Evolutionary conservation across 805 yeast genomes (phyloP).

Genomic region (Metschnikowia arizonensis): DNA sequence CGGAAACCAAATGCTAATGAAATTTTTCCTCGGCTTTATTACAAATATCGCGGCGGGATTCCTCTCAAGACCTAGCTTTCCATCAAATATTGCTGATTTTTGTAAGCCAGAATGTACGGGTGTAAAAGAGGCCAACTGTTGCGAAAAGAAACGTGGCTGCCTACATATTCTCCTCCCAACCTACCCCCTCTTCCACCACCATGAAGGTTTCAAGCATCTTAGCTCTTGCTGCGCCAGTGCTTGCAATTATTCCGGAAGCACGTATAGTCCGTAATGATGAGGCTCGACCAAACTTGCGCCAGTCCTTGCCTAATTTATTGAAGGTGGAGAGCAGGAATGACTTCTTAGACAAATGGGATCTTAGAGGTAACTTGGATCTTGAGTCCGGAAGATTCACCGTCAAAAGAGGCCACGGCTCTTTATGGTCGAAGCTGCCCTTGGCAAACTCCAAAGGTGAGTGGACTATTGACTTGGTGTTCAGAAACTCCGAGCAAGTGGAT

Average conservation of each 20-base stretch:
- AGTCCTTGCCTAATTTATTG: conserved; percentile 39
- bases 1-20: too few species aligned
- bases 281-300: conserved; percentile 7
- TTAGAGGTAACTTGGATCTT: conserved; percentile 36
- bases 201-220: conserved; percentile 6
- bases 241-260: conserved; percentile 17
- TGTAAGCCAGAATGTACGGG: background rate
- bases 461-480: conserved; percentile 59
- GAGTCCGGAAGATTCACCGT: conserved; percentile 51
- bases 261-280: conserved; percentile 9
- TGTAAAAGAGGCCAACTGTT: background rate
- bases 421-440: conserved; percentile 38
- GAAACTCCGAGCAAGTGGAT: conserved; percentile 48
- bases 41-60: too few species aligned
- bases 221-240: conserved; percentile 8
- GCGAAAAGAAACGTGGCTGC: conserved; percentile 1
- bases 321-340: conserved; percentile 23
- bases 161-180: background rate
- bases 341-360: conserved; percentile 35
- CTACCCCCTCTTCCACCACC: background rate
- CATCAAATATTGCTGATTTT: too few species aligned
- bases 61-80: too few species aligned
- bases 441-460: conserved; percentile 35
- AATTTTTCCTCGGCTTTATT: too few species aligned
- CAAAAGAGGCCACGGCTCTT: conserved; percentile 36